Base-by-base conservation (phyloP, 2,329 filamentous ascomycete species). In the Botrytis tulipae region DNA sequence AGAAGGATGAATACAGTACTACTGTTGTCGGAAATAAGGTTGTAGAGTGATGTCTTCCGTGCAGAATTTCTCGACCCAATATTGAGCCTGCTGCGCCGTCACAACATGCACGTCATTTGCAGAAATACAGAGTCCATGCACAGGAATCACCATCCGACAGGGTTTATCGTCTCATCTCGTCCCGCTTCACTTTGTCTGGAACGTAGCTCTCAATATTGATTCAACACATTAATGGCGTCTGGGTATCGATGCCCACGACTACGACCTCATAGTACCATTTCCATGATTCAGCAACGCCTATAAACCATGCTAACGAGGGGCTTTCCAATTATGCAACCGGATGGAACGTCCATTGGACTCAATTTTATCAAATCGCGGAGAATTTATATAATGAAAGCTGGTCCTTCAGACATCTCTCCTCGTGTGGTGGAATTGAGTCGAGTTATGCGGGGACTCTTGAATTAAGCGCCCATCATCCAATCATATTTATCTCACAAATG, bases 51-150 rank as follows among this genome's bases (percentile, higher is more conserved):
- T 72, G 62, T 59, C 51, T 60, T 68, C 16, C 3, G 32, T 68
- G 29, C 22, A 67, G 35, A 57, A 72, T 25, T 37, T 66, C 40
- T 18, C 12, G 46, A 37, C 54, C 32, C 48, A 66, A 44, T 51
- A 68, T 72, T 6, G 70, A 57, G 32, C 46, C 62, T 68, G 25
- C 35, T 72, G 62, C 51, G 62, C 65, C 40, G 40, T 68, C 40
- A 68, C 70, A 72, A 60, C 68, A 72, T 72, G 70, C 70, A 72
- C 70, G 70, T 72, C 70, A 72, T 72, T 68, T 72, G 25, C 70
- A 72, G 70, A 60, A 68, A 72, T 48, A 42, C 61, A 72, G 48
- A 65, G 59, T 40, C 54, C 29, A 72, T 72, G 70, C 70, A 68
- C 20, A 46, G 48, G 46, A 72, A 57, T 68, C 51, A 60, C 62